Evolutionary conservation across 2,329 filamentous ascomycete species (phyloP).

Genomic region (Hymenoscyphus fraxineus): DNA sequence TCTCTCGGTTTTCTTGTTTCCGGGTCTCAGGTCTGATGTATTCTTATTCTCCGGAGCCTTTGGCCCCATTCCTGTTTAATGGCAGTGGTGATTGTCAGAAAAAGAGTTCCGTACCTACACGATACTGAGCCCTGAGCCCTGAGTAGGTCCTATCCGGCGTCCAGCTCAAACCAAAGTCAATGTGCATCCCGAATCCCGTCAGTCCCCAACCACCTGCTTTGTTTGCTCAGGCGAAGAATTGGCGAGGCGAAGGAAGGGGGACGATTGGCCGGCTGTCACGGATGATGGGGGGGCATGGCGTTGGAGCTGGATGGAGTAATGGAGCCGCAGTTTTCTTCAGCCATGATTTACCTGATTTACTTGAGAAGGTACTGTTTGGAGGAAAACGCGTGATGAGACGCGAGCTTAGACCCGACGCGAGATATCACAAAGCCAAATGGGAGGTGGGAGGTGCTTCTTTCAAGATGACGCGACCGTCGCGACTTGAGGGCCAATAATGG

Average conservation of each 20-base stretch:
- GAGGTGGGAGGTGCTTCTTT: too few species aligned
- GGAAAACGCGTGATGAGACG: too few species aligned
- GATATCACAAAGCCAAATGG: too few species aligned
- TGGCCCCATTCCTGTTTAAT: too few species aligned
- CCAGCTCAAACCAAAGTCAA: background rate
- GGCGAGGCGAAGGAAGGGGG: background rate
- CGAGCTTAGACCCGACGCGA: too few species aligned
- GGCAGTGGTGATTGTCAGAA: background rate
- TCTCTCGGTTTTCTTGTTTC: background rate
- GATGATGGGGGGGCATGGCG: too few species aligned
- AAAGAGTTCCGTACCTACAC: background rate
- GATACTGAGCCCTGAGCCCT: background rate
- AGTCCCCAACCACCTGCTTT: constrained; percentile 2
- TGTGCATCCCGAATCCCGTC: background rate
- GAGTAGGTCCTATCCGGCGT: background rate
- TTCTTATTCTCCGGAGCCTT: background rate
- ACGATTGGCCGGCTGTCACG: background rate
- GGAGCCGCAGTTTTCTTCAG: background rate
- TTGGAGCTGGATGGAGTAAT: background rate
- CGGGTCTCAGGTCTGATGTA: background rate
- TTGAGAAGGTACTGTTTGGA: too few species aligned
- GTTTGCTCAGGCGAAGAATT: background rate
- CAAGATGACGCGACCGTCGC: too few species aligned
- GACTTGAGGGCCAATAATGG: too few species aligned
- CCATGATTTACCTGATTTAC: background rate